Evolutionary conservation across 2,329 filamentous ascomycete genomes (phyloP), one percentile per base, ranked within the genome.

Genomic region (Botrytis deweyae): DNA sequence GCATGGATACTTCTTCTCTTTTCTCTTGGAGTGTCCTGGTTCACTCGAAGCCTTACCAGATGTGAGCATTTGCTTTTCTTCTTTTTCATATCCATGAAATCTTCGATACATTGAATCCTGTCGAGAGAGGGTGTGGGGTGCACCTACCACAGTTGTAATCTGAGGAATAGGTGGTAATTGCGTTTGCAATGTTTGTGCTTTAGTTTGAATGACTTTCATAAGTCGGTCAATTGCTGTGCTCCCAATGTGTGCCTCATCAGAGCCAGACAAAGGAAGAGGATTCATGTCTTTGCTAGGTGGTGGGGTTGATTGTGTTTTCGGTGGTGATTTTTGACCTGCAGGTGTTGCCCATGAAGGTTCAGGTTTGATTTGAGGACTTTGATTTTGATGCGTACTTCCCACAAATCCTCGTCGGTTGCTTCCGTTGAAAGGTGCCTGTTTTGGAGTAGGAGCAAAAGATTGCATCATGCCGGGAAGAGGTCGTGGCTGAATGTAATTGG

Each of bases 171-270:
- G 46, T 22, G 76, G 61, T 74, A 76, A 76, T 71, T 76, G 81
- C 76, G 72, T 76, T 71, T 76, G 78, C 14, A 84, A 80, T 29
- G 82, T 81, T 22, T 86, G 84, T 36, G 86, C 83, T 79, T 92
- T 92, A 63, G 88, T 85, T 81, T 97, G 94, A 64, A 98, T 95
- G 0, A 92, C 89, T 82, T 92, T 94, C 94, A 98, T 97, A 61
- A 98, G 84, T 61, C 90, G 91, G 81, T 98, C 95, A 55, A 98
- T 90, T 74, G 93, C 89, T 0, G 94, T 97, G n/a, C 89, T 87
- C 81, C 95, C 95, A 75, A 88, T 87, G 58, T 89, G 84, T n/a
- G 88, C 85, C 18, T 71, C 63, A 20, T 74, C 49, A 1, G 74
- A 70, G 33, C 72, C 73, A 44, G 63, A 66, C 16, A 74, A 71